phyloP scores from a whole-genome alignment of 2,329 filamentous ascomycete genomes.

The Trichoderma guizhouense region DNA sequence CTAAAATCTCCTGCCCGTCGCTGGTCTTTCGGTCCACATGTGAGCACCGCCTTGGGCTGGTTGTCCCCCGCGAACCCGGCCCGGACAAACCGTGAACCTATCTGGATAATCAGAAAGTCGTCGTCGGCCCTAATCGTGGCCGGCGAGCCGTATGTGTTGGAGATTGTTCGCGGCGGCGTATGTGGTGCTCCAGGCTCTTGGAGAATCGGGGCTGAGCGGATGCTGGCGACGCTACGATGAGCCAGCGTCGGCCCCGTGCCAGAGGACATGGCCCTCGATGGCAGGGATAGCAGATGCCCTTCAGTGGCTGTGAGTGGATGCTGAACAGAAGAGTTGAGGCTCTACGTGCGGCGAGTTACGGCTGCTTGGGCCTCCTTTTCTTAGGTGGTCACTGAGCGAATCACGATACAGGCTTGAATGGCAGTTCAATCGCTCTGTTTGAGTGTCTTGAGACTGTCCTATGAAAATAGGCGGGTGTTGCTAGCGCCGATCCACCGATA shows the following conservation, averaged over 20 bases:
- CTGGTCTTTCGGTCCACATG: constrained; percentile 72
- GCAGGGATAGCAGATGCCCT: neutral
- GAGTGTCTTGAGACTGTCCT: neutral
- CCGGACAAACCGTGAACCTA: constrained; percentile 74
- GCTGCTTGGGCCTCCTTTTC: neutral
- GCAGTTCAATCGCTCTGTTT: neutral
- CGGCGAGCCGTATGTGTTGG: constrained; percentile 56
- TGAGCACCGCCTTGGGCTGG: constrained; percentile 65
- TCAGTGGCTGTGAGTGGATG: neutral
- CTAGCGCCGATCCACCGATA: constrained; percentile 29
- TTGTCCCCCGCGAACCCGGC: constrained; percentile 86
- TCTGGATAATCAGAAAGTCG: constrained; percentile 76
- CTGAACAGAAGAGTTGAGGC: neutral
- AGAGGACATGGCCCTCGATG: constrained; percentile 40
- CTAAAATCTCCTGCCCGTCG: constrained; percentile 79
- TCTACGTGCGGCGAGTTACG: neutral
- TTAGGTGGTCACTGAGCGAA: neutral
- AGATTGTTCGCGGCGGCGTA: constrained; percentile 55
- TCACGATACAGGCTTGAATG: neutral
- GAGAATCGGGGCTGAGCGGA: constrained; percentile 44
- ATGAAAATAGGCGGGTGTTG: constrained; percentile 11
- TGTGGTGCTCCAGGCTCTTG: constrained; percentile 47
- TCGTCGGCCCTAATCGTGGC: constrained; percentile 71
- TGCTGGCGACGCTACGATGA: constrained; percentile 58
- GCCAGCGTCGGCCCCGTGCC: constrained; percentile 44